Evolutionary conservation across 2,329 filamentous ascomycete genomes (phyloP), one percentile per base, ranked within the genome.

Genomic region (Chaetomium strumarium): DNA sequence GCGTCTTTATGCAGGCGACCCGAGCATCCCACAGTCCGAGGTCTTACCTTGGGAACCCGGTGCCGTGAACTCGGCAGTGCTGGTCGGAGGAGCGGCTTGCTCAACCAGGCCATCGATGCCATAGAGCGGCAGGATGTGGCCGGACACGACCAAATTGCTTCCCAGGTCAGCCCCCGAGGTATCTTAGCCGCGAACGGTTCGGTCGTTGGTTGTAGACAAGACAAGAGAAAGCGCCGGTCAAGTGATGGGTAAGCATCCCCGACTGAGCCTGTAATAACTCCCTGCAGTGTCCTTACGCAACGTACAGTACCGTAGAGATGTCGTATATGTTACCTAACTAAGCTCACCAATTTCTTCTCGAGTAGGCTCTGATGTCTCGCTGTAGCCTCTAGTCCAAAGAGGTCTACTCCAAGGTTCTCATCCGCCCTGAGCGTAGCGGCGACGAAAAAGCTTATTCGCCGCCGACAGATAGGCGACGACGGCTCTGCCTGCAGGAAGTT

Each of bases 321-420:
- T 96, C 90, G 92, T 91, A 96, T 67, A 96, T 97, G 91, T 68
- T 97, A 71, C 53, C 92, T 81, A 64, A 96, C 90, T 29, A 96
- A 86, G 63, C 89, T 92, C n/a, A 91, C 96, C 92, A 92, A 97
- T 76, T 97, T 97, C 80, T 96, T 96, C 78, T 96, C 92, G 59
- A 97, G 73, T 34, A 97, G 72, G 1, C 88, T 87, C 71, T 96
- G 90, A 72, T 96, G 97, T 72, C 95, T 96, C 75, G 95, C 95
- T 48, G 85, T 79, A 19, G 88, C 95, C 29, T 80, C 80, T 57
- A 87, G 76, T 66, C 95, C 89, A 63, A 95, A 91, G 47, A 72
- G 71, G 43, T 80, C 72, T 60, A 86, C 81, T 50, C 83, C 79
- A 6, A 96, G 78, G 51, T 79, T 77, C 20, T 88, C 73, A 69